Conservation (phyloP, 768 basidiomycete species). For the Cubamyces sp. region DNA sequence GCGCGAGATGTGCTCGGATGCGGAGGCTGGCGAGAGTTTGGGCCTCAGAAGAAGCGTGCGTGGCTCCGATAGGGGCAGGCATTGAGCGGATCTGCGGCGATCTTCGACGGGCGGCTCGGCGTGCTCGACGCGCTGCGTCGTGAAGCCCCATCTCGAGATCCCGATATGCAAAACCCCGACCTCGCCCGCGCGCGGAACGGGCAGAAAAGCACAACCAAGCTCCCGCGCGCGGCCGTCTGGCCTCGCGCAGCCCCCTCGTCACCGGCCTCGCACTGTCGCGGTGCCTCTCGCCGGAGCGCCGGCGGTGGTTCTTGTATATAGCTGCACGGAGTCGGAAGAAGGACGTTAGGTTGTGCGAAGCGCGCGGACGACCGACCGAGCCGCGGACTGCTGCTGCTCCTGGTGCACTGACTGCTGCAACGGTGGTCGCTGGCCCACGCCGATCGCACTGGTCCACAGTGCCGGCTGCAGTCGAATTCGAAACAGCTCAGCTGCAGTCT, state of each 20-base stretch:
- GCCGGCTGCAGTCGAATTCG: neutral
- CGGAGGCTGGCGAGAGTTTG: slow-evolving; percentile 22
- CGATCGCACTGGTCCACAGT: neutral
- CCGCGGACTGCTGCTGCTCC: neutral
- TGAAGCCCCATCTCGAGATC: slow-evolving; percentile 4
- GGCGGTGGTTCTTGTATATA: slow-evolving; percentile 6
- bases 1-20: slow-evolving; percentile 11
- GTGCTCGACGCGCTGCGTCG: slow-evolving; percentile 2
- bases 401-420: neutral
- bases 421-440: neutral
- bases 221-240: slow-evolving; percentile 5
- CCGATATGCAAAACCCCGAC: slow-evolving; percentile 5
- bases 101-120: slow-evolving; percentile 21
- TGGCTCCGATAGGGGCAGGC: slow-evolving; percentile 4
- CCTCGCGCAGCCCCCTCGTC: neutral
- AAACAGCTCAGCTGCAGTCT: slow-evolving; percentile 1
- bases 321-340: neutral
- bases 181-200: slow-evolving; percentile 3
- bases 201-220: slow-evolving; percentile 14
- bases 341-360: neutral
- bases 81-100: slow-evolving; percentile 15
- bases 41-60: slow-evolving; percentile 27
- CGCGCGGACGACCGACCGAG: neutral
- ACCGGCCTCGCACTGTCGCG: neutral
- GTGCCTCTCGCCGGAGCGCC: slow-evolving; percentile 4